Conservation (phyloP, 805 yeast genomes). For the Teunomyces barrocoloradensis region DNA sequence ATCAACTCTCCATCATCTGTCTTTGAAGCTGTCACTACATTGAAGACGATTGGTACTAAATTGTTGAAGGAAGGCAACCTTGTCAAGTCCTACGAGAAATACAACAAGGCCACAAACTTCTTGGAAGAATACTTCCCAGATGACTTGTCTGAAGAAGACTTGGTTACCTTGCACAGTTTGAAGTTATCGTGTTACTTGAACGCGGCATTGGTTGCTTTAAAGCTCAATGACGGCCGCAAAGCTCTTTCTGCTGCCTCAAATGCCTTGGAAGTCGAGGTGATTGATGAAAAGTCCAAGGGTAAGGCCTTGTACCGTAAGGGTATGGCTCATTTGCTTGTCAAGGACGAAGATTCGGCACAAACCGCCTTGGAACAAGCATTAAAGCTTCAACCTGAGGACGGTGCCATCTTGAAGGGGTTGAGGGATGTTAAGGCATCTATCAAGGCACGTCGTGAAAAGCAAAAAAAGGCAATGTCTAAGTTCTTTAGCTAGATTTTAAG, state of each 20-base stretch:
- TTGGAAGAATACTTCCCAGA: constrained; percentile 74
- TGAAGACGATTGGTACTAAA: constrained; percentile 77
- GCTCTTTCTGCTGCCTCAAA: constrained; percentile 60
- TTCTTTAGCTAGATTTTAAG: constrained; percentile 41
- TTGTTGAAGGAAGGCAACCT: constrained; percentile 65
- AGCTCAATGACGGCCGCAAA: constrained; percentile 52
- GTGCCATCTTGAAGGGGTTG: constrained; percentile 65
- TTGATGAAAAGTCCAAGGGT: constrained; percentile 67
- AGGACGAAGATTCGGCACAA: constrained; percentile 71
- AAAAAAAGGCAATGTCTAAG: constrained; percentile 71
- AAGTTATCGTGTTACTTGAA: constrained; percentile 68
- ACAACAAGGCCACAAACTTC: constrained; percentile 68
- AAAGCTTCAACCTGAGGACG: constrained; percentile 63
- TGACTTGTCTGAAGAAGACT: constrained; percentile 55
- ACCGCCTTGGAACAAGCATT: constrained; percentile 65
- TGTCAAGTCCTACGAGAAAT: constrained; percentile 60
- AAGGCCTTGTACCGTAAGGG: constrained; percentile 90
- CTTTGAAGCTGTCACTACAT: constrained; percentile 56
- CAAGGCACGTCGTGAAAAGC: constrained; percentile 58
- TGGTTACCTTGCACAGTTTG: constrained; percentile 48
- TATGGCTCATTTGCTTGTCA: constrained; percentile 58
- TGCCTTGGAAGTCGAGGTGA: constrained; percentile 59
- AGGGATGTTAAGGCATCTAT: constrained; percentile 53
- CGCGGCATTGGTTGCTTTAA: constrained; percentile 70
- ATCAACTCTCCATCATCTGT: constrained; percentile 61